phyloP scores from a whole-genome alignment of 2,329 filamentous ascomycete species.

The Aspergillus sojae region DNA sequence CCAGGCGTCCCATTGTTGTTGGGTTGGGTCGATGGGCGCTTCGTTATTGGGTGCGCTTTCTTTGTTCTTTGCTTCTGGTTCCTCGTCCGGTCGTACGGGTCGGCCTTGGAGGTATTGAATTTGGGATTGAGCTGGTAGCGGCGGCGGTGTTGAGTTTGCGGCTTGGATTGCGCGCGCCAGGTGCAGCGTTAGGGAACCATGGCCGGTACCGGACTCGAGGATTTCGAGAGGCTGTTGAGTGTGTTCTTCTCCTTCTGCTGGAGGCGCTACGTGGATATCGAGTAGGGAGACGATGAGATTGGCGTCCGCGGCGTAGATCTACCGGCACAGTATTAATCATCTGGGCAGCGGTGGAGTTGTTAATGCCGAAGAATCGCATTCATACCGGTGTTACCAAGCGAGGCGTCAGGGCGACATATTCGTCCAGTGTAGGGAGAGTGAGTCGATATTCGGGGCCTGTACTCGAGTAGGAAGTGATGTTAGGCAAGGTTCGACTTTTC shows the following conservation, averaged over 20 bases:
- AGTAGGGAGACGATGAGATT: slow-evolving; percentile 74
- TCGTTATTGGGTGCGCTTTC: slow-evolving; percentile 13
- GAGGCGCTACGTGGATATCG: slow-evolving; percentile 66
- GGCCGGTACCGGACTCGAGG: slow-evolving; percentile 83
- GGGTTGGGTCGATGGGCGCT: slow-evolving; percentile 19
- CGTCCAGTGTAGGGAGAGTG: slow-evolving; percentile 68
- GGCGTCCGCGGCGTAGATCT: slow-evolving; percentile 76
- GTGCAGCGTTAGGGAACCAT: slow-evolving; percentile 76
- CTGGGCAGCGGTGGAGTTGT: neutral
- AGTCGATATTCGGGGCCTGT: slow-evolving; percentile 56
- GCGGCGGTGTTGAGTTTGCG: slow-evolving; percentile 62
- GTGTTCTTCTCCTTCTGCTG: slow-evolving; percentile 31
- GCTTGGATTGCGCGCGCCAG: slow-evolving; percentile 75
- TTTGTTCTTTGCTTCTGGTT: neutral
- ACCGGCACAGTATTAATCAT: slow-evolving; percentile 24
- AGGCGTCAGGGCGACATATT: slow-evolving; percentile 70
- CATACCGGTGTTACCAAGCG: slow-evolving; percentile 75
- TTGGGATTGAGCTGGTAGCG: slow-evolving; percentile 41
- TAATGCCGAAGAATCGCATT: neutral
- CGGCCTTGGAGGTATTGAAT: slow-evolving; percentile 33
- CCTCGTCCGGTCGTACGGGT: slow-evolving; percentile 26
- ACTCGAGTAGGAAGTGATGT: neutral
- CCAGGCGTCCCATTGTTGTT: slow-evolving; percentile 50
- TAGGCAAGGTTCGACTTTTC: neutral
- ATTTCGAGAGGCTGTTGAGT: slow-evolving; percentile 64